Evolutionary conservation across 2,329 filamentous ascomycete species (phyloP).

Genomic region (Chaetomium olivaceum): DNA sequence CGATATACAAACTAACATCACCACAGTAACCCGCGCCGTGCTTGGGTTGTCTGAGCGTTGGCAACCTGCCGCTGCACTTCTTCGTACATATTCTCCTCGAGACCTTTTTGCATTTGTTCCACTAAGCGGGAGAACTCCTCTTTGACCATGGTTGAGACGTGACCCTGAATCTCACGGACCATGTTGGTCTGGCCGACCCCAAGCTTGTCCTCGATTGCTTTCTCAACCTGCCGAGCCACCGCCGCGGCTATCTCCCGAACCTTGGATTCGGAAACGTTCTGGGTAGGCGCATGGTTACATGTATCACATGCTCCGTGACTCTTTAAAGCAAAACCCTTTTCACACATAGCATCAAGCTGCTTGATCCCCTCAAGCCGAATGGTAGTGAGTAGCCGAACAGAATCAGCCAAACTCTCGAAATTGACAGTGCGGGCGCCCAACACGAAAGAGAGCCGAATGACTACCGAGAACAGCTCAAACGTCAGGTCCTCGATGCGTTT

Average conservation of each 20-base stretch:
- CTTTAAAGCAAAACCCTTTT: background rate
- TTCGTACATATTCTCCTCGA: background rate
- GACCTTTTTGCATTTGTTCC: background rate
- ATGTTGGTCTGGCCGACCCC: background rate
- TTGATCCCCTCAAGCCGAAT: background rate
- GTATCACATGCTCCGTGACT: too few species aligned
- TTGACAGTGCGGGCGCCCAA: background rate
- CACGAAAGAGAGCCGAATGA: background rate
- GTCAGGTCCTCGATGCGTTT: background rate
- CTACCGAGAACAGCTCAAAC: background rate
- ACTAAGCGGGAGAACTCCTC: background rate
- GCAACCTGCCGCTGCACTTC: background rate
- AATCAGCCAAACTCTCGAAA: background rate
- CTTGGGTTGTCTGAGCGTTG: background rate
- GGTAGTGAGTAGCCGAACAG: background rate
- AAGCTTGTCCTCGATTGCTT: background rate
- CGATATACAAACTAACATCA: too few species aligned
- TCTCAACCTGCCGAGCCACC: background rate
- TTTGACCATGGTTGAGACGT: background rate
- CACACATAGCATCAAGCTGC: background rate
- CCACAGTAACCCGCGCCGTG: background rate
- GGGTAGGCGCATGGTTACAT: background rate
- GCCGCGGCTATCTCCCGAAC: background rate
- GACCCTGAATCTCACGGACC: background rate
- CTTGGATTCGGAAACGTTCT: background rate